Evolutionary conservation across 169 alveolate species (phyloP).

Genomic region (Perkinsus olseni): DNA sequence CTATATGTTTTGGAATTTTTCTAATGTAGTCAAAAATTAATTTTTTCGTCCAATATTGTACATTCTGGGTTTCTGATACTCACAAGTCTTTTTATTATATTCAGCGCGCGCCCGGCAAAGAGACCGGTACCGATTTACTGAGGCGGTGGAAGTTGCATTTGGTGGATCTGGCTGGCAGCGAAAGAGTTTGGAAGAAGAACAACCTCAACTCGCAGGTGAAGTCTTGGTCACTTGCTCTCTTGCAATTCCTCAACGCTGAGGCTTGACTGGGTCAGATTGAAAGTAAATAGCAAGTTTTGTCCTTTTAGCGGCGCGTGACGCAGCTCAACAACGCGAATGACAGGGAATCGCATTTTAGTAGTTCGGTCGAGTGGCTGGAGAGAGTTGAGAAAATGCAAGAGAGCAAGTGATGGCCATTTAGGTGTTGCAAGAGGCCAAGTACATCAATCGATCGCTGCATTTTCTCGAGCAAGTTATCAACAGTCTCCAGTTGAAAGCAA

Average conservation of each 20-base stretch:
- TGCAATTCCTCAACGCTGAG: too few species aligned
- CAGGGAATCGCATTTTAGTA: too few species aligned
- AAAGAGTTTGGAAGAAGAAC: slow-evolving; percentile 2
- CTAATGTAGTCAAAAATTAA: too few species aligned
- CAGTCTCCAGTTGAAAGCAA: slow-evolving; percentile 22
- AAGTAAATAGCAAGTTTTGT: not conserved
- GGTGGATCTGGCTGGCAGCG: slow-evolving; percentile 32
- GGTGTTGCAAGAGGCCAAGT: slow-evolving; percentile 1
- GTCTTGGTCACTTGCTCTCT: too few species aligned
- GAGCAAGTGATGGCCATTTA: not conserved
- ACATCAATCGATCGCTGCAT: slow-evolving; percentile 31
- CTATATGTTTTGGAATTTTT: too few species aligned
- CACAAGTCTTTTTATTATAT: too few species aligned
- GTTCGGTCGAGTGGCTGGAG: too few species aligned
- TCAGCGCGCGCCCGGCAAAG: not conserved
- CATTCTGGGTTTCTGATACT: too few species aligned
- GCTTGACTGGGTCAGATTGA: not conserved
- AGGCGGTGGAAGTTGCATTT: slow-evolving; percentile 18
- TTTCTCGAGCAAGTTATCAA: slow-evolving; percentile 30
- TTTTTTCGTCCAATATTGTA: too few species aligned
- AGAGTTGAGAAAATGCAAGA: too few species aligned
- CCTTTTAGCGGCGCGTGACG: too few species aligned
- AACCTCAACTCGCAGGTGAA: not conserved
- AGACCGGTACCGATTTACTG: not conserved
- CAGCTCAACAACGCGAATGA: too few species aligned